A percentile compares a stretch with the other conserved stretches of the same genome.
Conservation (phyloP, 2,329 filamentous ascomycete species). For the Septoria petroselini region DNA sequence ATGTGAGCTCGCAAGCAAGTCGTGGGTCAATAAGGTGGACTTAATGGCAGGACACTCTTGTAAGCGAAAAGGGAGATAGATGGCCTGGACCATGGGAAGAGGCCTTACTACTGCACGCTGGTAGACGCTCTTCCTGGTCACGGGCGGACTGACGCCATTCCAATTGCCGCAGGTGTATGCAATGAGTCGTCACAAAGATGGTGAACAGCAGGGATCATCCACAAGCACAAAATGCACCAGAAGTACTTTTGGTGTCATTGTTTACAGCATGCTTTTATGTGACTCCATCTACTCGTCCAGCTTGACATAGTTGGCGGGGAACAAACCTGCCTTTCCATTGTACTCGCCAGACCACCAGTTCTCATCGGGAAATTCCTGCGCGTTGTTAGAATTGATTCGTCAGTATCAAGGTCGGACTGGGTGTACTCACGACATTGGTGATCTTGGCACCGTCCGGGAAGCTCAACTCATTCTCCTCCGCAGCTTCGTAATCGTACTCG, state of each 20-base stretch:
- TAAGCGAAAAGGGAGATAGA: too few relatives aligned
- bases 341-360: conserved; percentile 98
- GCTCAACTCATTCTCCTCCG: conserved; percentile 81
- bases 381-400: conserved; percentile 28
- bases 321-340: conserved; percentile 75
- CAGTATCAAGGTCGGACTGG: neutral
- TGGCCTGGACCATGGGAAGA: too few relatives aligned
- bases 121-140: too few relatives aligned
- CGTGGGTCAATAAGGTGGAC: neutral
- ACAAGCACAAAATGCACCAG: too few relatives aligned
- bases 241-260: neutral
- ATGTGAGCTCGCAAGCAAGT: neutral
- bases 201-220: too few relatives aligned
- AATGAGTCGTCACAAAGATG: too few relatives aligned
- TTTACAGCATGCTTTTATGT: neutral
- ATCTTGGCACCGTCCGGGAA: conserved; percentile 89
- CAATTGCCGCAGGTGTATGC: too few relatives aligned
- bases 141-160: too few relatives aligned
- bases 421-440: conserved; percentile 64
- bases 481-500: conserved; percentile 93
- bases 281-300: conserved; percentile 42
- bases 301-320: conserved; percentile 58
- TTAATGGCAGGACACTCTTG: too few relatives aligned
- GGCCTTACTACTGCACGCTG: too few relatives aligned
- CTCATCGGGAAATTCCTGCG: conserved; percentile 88